These are phyloP conservation scores for Candida pseudocylindracea DNA, from an alignment of 1,139 yeast genomes.

Conservation along the genomic window DNA sequence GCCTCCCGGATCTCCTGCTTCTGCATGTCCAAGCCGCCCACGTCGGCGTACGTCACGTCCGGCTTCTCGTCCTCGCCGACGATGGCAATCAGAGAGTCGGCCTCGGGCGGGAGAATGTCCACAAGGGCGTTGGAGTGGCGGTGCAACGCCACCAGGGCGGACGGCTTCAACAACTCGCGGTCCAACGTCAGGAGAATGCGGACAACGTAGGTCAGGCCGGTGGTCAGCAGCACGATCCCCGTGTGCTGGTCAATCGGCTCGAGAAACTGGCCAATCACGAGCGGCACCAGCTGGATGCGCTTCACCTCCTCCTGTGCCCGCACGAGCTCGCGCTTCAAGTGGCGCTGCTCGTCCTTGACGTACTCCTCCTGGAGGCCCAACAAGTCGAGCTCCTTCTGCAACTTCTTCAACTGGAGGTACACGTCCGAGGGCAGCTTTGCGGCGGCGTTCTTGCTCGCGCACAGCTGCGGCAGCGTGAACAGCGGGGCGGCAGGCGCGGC, in stretches of 20 bases:
- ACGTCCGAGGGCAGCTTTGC: slow-evolving; percentile 20
- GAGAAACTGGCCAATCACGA: slow-evolving; percentile 92
- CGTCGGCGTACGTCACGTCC: slow-evolving; percentile 78
- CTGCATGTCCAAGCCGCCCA: slow-evolving; percentile 98
- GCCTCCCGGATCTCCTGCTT: slow-evolving; percentile 98
- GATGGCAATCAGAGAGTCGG: slow-evolving; percentile 89
- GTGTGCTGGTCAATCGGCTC: slow-evolving; percentile 96
- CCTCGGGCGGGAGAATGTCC: slow-evolving; percentile 95
- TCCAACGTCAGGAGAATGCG: slow-evolving; percentile 86
- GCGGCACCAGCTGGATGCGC: slow-evolving; percentile 90
- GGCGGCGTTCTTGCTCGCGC: no score
- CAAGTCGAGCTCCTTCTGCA: slow-evolving; percentile 77
- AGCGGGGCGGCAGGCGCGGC: no score
- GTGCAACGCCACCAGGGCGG: slow-evolving; percentile 90
- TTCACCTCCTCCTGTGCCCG: slow-evolving; percentile 98
- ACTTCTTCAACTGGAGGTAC: slow-evolving; percentile 62
- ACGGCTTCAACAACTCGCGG: slow-evolving; percentile 82
- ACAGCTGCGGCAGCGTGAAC: no score
- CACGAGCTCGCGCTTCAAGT: slow-evolving; percentile 76
- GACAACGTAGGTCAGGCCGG: slow-evolving; percentile 94
- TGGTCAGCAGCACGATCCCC: slow-evolving; percentile 91
- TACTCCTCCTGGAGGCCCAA: slow-evolving; percentile 81
- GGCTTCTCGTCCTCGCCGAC: slow-evolving; percentile 90
- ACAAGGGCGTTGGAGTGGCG: slow-evolving; percentile 97
- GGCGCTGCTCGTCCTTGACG: slow-evolving; percentile 95